These are phyloP conservation scores for Talaromyces sp. DNA, from an alignment of 2,329 filamentous ascomycete species.

Conservation along the genomic window DNA sequence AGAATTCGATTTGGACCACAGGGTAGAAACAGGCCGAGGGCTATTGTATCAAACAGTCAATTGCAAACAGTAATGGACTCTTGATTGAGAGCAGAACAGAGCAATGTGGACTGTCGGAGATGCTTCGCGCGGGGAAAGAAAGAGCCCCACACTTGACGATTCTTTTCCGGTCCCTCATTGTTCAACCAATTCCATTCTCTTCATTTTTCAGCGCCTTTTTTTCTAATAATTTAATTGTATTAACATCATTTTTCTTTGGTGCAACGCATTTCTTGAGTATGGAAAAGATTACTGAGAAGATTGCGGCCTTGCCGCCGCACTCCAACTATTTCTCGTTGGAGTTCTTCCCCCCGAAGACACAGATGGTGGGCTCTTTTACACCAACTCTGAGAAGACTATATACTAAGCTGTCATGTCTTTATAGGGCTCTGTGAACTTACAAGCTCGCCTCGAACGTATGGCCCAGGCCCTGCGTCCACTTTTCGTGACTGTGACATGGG, in stretches of 20 bases:
- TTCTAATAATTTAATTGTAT: background rate
- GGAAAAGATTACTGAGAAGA: slow-evolving; percentile 93
- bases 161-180: slow-evolving; percentile 4
- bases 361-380: slow-evolving; percentile 57
- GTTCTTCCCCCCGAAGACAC: slow-evolving; percentile 98
- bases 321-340: slow-evolving; percentile 91
- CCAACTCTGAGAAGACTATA: too few relatives aligned
- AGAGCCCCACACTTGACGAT: slow-evolving; percentile 4
- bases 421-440: slow-evolving; percentile 84
- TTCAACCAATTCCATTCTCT: background rate
- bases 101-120: background rate
- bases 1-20: background rate
- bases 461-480: slow-evolving; percentile 82
- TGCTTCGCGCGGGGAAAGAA: slow-evolving; percentile 3
- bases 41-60: background rate
- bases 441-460: slow-evolving; percentile 92
- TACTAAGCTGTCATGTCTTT: background rate
- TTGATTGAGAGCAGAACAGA: background rate
- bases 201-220: background rate
- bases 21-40: background rate
- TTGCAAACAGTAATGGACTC: background rate
- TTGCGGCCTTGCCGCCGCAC: slow-evolving; percentile 78
- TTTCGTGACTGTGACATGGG: slow-evolving; percentile 98
- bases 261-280: slow-evolving; percentile 41
- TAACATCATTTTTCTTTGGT: background rate